A percentile compares a stretch with the other conserved stretches of the same genome.
Evolutionary conservation across 2,329 filamentous ascomycete species (phyloP).

Genomic region (Trichophyton mentagrophytes): DNA sequence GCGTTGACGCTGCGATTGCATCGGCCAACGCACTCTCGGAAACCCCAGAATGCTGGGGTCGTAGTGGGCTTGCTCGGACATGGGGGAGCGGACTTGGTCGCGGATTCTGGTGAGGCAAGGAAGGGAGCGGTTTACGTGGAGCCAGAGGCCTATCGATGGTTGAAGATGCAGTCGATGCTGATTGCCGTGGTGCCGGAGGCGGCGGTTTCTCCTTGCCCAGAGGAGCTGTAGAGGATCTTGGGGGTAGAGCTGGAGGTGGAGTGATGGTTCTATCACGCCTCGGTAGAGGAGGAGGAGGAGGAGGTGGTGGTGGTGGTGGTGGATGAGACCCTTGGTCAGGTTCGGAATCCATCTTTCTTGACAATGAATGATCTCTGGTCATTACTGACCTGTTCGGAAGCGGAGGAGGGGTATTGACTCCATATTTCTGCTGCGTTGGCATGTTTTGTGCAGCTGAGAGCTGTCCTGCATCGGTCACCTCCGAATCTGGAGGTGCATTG

Average conservation of each 20-base stretch:
- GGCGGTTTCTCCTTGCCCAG: conserved; percentile 2
- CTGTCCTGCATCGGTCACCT: not conserved
- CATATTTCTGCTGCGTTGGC: not conserved
- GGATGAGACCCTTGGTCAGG: not conserved
- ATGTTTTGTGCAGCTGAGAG: not conserved
- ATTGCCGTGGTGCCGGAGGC: conserved; percentile 1
- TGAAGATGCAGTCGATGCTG: not conserved
- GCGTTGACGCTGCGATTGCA: conserved; percentile 36
- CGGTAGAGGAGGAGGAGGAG: not conserved
- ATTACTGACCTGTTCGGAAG: not conserved
- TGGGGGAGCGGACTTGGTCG: not conserved
- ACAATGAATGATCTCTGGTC: not conserved
- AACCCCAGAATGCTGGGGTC: not conserved
- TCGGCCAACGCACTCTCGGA: conserved; percentile 26
- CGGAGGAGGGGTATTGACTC: not conserved
- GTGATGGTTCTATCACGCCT: conserved; percentile 3
- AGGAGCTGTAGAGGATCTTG: not conserved
- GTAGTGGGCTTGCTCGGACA: not conserved
- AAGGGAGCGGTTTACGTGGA: not conserved
- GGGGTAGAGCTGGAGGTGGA: conserved; percentile 9
- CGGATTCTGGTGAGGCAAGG: not conserved
- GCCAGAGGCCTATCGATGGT: not conserved
- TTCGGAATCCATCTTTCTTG: not conserved
- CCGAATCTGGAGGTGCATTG: not conserved
- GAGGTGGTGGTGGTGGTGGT: not conserved